Percentiles rank a stretch among this genome's conserved stretches.
Evolutionary conservation across 164 flowering plant genomes (phyloP).

Genomic region (Annona squamosa): DNA sequence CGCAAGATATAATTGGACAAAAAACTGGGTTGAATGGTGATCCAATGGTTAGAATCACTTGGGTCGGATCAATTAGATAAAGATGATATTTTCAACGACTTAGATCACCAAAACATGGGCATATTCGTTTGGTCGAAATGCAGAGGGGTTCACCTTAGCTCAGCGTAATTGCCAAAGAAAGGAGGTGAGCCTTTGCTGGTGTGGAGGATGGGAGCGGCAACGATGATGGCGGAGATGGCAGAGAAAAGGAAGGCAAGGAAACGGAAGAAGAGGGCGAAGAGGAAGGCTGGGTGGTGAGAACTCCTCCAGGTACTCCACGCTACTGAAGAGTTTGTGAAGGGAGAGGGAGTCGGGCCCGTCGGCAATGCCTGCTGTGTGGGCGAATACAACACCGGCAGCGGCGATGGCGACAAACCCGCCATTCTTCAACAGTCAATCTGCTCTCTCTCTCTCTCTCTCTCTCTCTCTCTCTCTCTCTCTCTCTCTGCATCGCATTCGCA

Average conservation of each 20-base stretch:
- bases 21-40: neutral
- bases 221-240: constrained; percentile 33
- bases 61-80: neutral
- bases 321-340: constrained; percentile 30
- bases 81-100: neutral
- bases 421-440: neutral
- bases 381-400: constrained; percentile 5
- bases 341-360: constrained; percentile 38
- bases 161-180: constrained; percentile 23
- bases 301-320: constrained; percentile 24
- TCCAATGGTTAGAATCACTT: neutral
- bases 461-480: neutral
- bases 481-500: neutral
- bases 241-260: constrained; percentile 32
- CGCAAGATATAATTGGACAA: neutral
- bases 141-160: constrained; percentile 28
- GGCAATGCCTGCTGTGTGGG: constrained; percentile 25
- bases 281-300: constrained; percentile 16
- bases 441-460: neutral
- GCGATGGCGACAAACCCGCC: constrained; percentile 4
- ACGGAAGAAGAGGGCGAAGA: constrained; percentile 28
- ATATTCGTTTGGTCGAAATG: too few relatives aligned
- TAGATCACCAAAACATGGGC: neutral
- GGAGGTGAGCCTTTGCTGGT: constrained; percentile 3
- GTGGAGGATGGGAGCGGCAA: constrained; percentile 17